Conservation (phyloP, 2,329 filamentous ascomycete genomes). For the Apiospora koreana region DNA sequence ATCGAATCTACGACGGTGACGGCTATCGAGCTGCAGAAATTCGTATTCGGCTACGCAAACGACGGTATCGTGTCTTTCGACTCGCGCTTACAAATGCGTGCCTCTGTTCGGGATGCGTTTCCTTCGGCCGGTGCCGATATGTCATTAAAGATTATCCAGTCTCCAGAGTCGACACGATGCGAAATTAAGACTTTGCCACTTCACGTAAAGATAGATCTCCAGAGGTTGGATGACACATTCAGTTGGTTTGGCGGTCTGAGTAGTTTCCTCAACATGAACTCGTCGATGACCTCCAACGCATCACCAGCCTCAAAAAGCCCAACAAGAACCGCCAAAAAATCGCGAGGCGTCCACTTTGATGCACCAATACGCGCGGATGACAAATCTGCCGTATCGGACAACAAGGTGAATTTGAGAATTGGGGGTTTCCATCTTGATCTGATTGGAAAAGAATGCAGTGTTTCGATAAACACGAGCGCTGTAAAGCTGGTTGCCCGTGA, state of each 20-base stretch:
- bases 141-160: constrained; percentile 52
- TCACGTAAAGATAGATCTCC: constrained; percentile 74
- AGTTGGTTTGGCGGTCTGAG: constrained; percentile 89
- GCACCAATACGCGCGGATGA: constrained; percentile 52
- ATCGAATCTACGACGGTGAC: constrained; percentile 32
- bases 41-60: constrained; percentile 63
- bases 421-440: constrained; percentile 76
- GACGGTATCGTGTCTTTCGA: constrained; percentile 67
- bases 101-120: constrained; percentile 61
- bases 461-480: constrained; percentile 75
- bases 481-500: constrained; percentile 79
- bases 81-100: constrained; percentile 55
- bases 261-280: constrained; percentile 85
- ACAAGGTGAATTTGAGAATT: constrained; percentile 76
- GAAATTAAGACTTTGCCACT: constrained; percentile 77
- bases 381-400: constrained; percentile 46
- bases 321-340: constrained; percentile 40
- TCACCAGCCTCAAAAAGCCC: constrained; percentile 45
- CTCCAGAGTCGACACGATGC: constrained; percentile 48
- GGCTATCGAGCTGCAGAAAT: constrained; percentile 54
- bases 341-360: constrained; percentile 61
- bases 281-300: constrained; percentile 76
- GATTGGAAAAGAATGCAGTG: constrained; percentile 74
- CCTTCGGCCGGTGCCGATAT: constrained; percentile 59
- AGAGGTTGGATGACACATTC: constrained; percentile 81